Base-by-base conservation (phyloP, 2,329 filamentous ascomycete species). In the Monosporascus sp. region DNA sequence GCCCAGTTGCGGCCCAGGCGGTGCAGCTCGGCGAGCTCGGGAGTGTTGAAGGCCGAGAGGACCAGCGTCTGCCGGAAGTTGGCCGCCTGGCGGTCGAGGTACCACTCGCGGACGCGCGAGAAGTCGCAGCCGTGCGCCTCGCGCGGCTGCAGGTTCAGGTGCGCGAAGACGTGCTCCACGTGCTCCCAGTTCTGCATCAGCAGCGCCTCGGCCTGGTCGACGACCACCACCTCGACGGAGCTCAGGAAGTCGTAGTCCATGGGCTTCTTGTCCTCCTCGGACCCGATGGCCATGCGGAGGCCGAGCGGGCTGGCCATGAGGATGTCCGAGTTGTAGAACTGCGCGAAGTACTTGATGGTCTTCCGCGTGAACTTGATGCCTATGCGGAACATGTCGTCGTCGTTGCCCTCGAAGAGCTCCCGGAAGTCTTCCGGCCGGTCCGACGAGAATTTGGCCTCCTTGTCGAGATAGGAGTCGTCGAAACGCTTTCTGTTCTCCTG, bases 171-270 rank as follows among this genome's bases (percentile, higher is more conserved):
- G 68, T 89, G 89, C 69, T 95, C 89, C 56, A 97, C 83, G 67
- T 99, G 93, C 65, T 97, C 91, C 92, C 93, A 97, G 69, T 96
- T 97, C 70, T 99, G 94, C 91, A 97, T 97, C 8, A 96, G 82
- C 43, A 97, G 81, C 0, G 91, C 91, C 70, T 97, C 92, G 14
- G 91, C 88, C 71, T 97, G 92, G 69, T 99, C 94, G 56, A 96
- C 79, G 47, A 97, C 79, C 35, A 94, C 85, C 50, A 99, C 72
- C 72, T 99, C 94, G 63, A 99, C 89, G 1, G 93, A 97, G 53
- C 89, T 93, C 15, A 99, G 78, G 68, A 96, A 99, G 70, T 99
- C 94, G 62, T 84, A 86, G 68, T 97, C 93, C 37, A 81, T 73
- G 59, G 84, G 85, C 68, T 87, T 87, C 55, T 77, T 76, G 64